Evolutionary conservation across 306 rosid species (phyloP).

Genomic region (Boehmeria nivea): DNA sequence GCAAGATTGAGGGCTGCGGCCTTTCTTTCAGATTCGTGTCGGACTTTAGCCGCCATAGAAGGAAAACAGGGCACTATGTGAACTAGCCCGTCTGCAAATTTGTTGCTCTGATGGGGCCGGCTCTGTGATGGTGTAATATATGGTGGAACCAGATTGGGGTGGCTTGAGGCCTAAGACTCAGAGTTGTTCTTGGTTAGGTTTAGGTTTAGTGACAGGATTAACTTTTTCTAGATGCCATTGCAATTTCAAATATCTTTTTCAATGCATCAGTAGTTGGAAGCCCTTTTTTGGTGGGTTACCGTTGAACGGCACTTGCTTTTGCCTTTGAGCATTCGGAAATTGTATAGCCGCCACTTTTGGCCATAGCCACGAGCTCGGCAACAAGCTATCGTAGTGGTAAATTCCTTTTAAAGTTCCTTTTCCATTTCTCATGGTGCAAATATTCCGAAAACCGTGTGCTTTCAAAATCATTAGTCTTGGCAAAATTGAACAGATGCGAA

Average conservation of each 20-base stretch:
- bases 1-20: slow-evolving; percentile 83
- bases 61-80: slow-evolving; percentile 84
- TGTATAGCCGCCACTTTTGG: background rate
- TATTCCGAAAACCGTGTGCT: too few relatives aligned
- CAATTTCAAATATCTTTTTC: slow-evolving; percentile 25
- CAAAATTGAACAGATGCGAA: too few relatives aligned
- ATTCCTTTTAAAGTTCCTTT: too few relatives aligned
- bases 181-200: slow-evolving; percentile 34
- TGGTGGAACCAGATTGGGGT: too few relatives aligned
- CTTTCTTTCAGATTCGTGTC: slow-evolving; percentile 92
- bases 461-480: too few relatives aligned
- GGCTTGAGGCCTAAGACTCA: slow-evolving; percentile 21
- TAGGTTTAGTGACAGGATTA: slow-evolving; percentile 40
- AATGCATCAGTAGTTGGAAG: slow-evolving; percentile 18
- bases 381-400: background rate
- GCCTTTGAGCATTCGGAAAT: background rate
- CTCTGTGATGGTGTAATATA: too few relatives aligned
- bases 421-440: too few relatives aligned
- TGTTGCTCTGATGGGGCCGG: too few relatives aligned
- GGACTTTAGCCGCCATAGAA: slow-evolving; percentile 88
- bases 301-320: too few relatives aligned
- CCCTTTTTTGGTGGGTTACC: background rate
- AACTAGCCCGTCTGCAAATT: too few relatives aligned
- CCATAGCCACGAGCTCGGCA: background rate
- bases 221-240: slow-evolving; percentile 34